A percentile compares a stretch with the other conserved stretches of the same genome.
These are phyloP conservation scores for Hymenoscyphus occultus DNA, from an alignment of 2,329 filamentous ascomycete species.

Conservation along the genomic window DNA sequence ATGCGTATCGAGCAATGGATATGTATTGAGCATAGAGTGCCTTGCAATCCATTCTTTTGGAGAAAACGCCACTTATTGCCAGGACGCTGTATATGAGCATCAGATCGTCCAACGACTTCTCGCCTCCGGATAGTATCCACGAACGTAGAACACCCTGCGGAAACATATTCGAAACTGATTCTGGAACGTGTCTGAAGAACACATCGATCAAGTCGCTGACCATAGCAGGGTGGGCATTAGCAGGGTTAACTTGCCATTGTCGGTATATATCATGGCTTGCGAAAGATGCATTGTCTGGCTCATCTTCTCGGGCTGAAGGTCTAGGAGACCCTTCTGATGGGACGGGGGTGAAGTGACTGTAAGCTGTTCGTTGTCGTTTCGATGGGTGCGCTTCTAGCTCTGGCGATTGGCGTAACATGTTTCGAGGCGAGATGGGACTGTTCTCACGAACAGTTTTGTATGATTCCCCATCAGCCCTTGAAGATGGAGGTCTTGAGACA, in stretches of 20 bases:
- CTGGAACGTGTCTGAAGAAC: conserved; percentile 57
- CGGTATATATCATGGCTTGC: conserved; percentile 23
- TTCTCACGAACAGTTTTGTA: conserved; percentile 33
- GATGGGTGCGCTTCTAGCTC: conserved; percentile 30
- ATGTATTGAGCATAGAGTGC: conserved; percentile 47
- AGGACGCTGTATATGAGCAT: conserved; percentile 61
- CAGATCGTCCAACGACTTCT: conserved; percentile 52
- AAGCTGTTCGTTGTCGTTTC: conserved; percentile 35
- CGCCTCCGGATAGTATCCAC: conserved; percentile 48
- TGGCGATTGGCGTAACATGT: conserved; percentile 28
- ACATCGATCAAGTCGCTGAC: conserved; percentile 51
- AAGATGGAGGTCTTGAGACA: conserved; percentile 30
- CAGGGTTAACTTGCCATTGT: conserved; percentile 47
- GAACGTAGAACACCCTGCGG: conserved; percentile 50
- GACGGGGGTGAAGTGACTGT: conserved; percentile 34
- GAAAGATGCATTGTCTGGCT: conserved; percentile 17
- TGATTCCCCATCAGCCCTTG: conserved; percentile 31
- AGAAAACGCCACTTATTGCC: conserved; percentile 55
- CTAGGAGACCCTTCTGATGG: conserved; percentile 34
- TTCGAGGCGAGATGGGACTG: conserved; percentile 32
- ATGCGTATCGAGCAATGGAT: conserved; percentile 56
- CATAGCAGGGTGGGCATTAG: conserved; percentile 46
- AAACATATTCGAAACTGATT: conserved; percentile 53
- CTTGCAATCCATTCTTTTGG: conserved; percentile 44
- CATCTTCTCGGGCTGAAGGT: conserved; percentile 24